Evolutionary conservation across 108 stramenopile genomes (phyloP), one percentile per base, ranked within the genome.

Genomic region (Cyclotella baltica): DNA sequence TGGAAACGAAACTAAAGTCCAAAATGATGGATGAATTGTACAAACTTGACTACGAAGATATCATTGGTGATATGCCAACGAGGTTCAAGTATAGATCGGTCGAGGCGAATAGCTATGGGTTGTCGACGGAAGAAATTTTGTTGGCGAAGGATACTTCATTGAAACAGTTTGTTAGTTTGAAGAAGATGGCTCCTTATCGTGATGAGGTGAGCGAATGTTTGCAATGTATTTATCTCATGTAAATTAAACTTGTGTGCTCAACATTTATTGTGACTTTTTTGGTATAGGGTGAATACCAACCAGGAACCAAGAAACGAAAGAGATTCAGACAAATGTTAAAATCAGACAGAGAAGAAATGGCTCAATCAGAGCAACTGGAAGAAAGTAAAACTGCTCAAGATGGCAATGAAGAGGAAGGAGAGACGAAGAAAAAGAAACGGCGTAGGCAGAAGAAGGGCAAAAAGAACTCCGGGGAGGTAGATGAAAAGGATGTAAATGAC

Each of bases 31-130:
- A 98, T 48, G 97, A 98, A 74, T 88, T 98, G 38, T 98, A 98
- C 88, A 96, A 97, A 73, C 93, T 99, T 11, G 99, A 98, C 83
- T 99, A 98, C 78, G 99, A 99, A 75, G 99, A 99, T 70, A 93
- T 98, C 65, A 91, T 99, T 67, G 98, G 94, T 13, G 98, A 92
- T 43, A 88, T 97, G 87, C 97, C 96, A 20, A 95, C 95, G 5
- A 90, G 98, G n/a, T 99, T 99, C 90, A 98, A 98, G 76, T 99
- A 99, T 84, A 87, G 96, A 8, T 76, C 89, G 46, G 99, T 99
- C 6, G 91, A 93, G 40, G 50, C 83, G 15, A 97, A 98, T 67
- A 88, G 79, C 74, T 99, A 89, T 76, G 99, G 99, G 6, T 80
- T 99, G 65, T 86, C 89, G 19, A 81, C 96, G 19, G 93, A 97